Percentiles rank a stretch among this genome's conserved stretches.
These are phyloP conservation scores for Globisporangium splendens DNA, from an alignment of 352 stramenopile genomes.

Conservation along the genomic window DNA sequence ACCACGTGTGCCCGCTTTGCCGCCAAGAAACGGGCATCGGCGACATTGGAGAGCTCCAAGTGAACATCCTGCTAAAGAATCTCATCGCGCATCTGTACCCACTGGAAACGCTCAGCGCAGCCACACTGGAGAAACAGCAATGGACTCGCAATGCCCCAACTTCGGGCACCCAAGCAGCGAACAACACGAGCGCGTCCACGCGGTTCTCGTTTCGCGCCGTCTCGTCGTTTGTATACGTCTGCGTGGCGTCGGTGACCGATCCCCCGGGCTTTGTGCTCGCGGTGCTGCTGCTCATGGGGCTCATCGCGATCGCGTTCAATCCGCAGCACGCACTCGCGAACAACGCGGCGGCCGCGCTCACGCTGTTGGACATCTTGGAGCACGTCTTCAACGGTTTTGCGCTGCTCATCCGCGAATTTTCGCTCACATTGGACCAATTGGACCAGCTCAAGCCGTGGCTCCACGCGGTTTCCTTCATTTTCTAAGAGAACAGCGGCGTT, in stretches of 20 bases:
- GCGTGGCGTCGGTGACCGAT: constrained; percentile 58
- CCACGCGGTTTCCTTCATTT: constrained; percentile 50
- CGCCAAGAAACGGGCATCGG: constrained; percentile 33
- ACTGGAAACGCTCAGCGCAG: constrained; percentile 31
- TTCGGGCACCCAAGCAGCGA: background rate
- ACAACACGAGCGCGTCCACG: background rate
- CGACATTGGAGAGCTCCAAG: constrained; percentile 33
- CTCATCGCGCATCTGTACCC: constrained; percentile 60
- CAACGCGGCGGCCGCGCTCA: constrained; percentile 29
- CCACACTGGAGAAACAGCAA: constrained; percentile 43
- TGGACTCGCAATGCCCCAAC: constrained; percentile 8
- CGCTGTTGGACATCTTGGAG: constrained; percentile 42
- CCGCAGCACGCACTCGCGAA: constrained; percentile 46
- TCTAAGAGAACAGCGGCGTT: constrained; percentile 28
- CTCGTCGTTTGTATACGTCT: constrained; percentile 74
- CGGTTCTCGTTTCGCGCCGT: constrained; percentile 49
- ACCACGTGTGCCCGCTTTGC: constrained; percentile 61
- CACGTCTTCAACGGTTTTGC: constrained; percentile 56
- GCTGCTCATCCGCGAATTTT: constrained; percentile 65
- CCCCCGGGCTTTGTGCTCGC: constrained; percentile 74
- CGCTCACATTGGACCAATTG: constrained; percentile 48
- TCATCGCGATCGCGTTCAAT: constrained; percentile 56
- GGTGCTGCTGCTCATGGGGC: constrained; percentile 55
- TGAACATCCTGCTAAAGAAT: constrained; percentile 65
- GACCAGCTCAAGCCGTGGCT: constrained; percentile 54